Evolutionary conservation across 2,329 filamentous ascomycete genomes (phyloP).

Genomic region (Cucurbitaria berberidis): DNA sequence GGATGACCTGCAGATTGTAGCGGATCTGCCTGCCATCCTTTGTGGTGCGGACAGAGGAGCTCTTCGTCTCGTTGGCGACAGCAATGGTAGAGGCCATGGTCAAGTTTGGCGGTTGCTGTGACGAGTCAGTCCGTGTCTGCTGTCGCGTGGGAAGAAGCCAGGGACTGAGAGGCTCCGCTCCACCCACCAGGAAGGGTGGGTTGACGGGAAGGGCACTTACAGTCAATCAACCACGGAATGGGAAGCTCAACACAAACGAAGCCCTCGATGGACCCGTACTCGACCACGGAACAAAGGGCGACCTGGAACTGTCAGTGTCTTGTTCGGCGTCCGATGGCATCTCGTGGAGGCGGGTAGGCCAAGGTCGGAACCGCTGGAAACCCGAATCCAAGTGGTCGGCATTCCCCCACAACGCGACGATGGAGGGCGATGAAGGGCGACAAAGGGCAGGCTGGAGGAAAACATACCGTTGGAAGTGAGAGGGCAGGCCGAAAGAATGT

Average conservation of each 20-base stretch:
- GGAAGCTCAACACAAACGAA: conserved; percentile 2
- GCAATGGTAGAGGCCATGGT: conserved; percentile 52
- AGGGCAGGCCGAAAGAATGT: conserved; percentile 1
- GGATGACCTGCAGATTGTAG: conserved; percentile 84
- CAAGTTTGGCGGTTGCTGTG: conserved; percentile 13
- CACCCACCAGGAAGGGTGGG: conserved; percentile 19
- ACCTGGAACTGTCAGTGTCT: conserved; percentile 17
- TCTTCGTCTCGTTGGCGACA: conserved; percentile 63
- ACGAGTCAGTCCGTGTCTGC: conserved; percentile 20
- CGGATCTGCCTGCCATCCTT: conserved; percentile 77
- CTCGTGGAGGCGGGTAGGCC: conserved; percentile 18
- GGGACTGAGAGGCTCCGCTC: conserved; percentile 10
- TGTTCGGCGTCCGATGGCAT: too few relatives aligned
- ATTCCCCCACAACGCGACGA: conserved; percentile 5
- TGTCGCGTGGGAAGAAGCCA: conserved; percentile 12
- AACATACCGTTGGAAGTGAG: too few relatives aligned
- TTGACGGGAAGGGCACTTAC: conserved; percentile 11
- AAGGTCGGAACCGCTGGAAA: conserved; percentile 15
- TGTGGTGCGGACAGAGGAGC: conserved; percentile 64
- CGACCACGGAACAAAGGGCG: conserved; percentile 22
- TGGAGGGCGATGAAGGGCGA: too few relatives aligned
- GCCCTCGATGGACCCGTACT: background rate
- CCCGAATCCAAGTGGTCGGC: conserved; percentile 19
- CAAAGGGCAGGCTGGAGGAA: too few relatives aligned
- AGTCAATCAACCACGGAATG: background rate